These are phyloP conservation scores for Quercus tomentella DNA, from an alignment of 331 rosid species.

Conservation along the genomic window DNA sequence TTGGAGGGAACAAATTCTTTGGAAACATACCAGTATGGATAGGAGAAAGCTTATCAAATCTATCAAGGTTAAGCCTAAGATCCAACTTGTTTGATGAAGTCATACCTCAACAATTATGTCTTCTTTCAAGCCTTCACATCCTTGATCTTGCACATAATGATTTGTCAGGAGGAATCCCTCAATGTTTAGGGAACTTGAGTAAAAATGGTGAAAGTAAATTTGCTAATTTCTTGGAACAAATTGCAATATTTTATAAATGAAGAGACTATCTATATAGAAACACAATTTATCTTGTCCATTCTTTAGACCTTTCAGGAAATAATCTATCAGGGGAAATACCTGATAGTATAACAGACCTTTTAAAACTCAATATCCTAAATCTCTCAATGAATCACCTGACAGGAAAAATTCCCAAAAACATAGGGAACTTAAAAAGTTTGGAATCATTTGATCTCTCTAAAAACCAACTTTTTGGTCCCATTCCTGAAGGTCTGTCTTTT, in stretches of 20 bases:
- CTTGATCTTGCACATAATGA: neutral
- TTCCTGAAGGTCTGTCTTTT: conserved; percentile 2
- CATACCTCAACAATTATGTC: too few relatives aligned
- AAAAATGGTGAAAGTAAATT: neutral
- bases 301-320: conserved; percentile 4
- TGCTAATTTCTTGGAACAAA: neutral
- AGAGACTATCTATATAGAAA: neutral
- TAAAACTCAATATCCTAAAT: conserved; percentile 1
- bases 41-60: too few relatives aligned
- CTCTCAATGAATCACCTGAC: conserved; percentile 10
- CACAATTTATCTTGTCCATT: conserved; percentile 1
- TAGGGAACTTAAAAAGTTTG: neutral
- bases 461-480: conserved; percentile 1
- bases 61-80: too few relatives aligned
- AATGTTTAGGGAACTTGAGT: neutral
- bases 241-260: neutral
- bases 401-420: neutral
- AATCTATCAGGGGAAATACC: conserved; percentile 15
- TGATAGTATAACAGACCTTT: conserved; percentile 3
- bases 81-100: too few relatives aligned
- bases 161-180: neutral
- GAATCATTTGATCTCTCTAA: conserved; percentile 14
- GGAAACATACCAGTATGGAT: too few relatives aligned
- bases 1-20: too few relatives aligned
- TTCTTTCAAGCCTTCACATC: too few relatives aligned